These are phyloP conservation scores for Strobilomyces dryophilus DNA, from an alignment of 768 basidiomycete species.

Conservation along the genomic window DNA sequence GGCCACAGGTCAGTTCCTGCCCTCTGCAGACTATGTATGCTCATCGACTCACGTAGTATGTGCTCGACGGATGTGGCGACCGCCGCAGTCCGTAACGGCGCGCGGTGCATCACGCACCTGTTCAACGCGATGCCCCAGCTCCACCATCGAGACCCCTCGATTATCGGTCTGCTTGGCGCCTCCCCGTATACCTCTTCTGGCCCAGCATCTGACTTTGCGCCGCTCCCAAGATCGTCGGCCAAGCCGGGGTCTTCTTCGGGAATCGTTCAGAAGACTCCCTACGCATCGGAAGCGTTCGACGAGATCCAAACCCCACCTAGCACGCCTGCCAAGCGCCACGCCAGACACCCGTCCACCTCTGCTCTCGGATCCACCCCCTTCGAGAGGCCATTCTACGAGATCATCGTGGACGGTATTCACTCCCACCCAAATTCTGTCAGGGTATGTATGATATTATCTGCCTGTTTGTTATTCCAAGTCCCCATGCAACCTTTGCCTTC, in stretches of 20 bases:
- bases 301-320: slow-evolving; percentile 54
- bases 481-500: not conserved
- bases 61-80: slow-evolving; percentile 74
- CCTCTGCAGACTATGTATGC: not conserved
- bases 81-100: slow-evolving; percentile 65
- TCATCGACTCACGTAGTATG: slow-evolving; percentile 40
- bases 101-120: slow-evolving; percentile 84
- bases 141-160: slow-evolving; percentile 88
- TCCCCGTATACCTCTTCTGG: slow-evolving; percentile 55
- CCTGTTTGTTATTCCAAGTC: not conserved
- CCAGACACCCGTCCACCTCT: slow-evolving; percentile 34
- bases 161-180: slow-evolving; percentile 83
- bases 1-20: slow-evolving; percentile 67
- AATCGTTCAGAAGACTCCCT: slow-evolving; percentile 16
- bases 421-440: slow-evolving; percentile 88
- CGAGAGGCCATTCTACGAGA: slow-evolving; percentile 77
- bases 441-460: slow-evolving; percentile 39
- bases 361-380: slow-evolving; percentile 44
- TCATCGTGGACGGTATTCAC: slow-evolving; percentile 91
- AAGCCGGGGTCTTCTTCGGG: slow-evolving; percentile 9
- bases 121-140: slow-evolving; percentile 93
- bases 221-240: slow-evolving; percentile 14
- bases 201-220: slow-evolving; percentile 31
- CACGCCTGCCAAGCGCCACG: slow-evolving; percentile 37
- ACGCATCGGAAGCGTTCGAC: slow-evolving; percentile 60